Base-by-base conservation (phyloP, 1,139 yeast genomes). In the Protomyces pachydermus region DNA sequence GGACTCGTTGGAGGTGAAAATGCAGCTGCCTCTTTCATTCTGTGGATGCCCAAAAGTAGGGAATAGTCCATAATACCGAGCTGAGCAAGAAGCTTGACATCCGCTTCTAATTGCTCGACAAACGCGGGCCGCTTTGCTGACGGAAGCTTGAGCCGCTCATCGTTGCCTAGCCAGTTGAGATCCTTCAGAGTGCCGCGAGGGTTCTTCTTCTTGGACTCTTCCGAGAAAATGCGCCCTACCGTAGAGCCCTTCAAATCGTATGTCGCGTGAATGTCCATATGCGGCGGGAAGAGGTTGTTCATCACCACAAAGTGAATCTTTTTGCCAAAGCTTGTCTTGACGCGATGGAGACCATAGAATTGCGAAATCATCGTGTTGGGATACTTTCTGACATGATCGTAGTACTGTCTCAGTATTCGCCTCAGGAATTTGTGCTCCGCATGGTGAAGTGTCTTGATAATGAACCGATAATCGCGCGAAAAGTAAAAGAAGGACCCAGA, bases 281-380 rank as follows among this genome's bases (percentile, higher is more conserved):
- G 91, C 5, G 98, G 96, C 0, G 99, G 98, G 75, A 95, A 93
- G 64, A 95, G 80, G 73, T 95, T 95, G 77, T 95, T 95, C 98
- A 95, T 95, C 54, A 95, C 97, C 65, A 95, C 81, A 71, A 95
- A 93, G 75, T 95, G 96, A 52, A 93, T 90, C 73, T 90, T 91
- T 67, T 95, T 83, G 25, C 86, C 84, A 50, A 88, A 82, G 12
- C 93, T 96, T 84, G 93, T 85, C 73, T 93, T 91, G 58, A 95
- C 88, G 65, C 99, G 80, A 74, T 95, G 98, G 64, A 95, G 80
- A 0, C 99, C 99, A 75, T 95, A 95, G 74, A 93, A 91, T 75
- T 95, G 98, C 32, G 96, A 87, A 3, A 95, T 78, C 68, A 95
- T 80, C 0, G 98, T 93, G 72, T 90, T 86, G 28, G 98, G 98